Percentiles rank a stretch among this genome's conserved stretches.
Evolutionary conservation across 768 basidiomycete species (phyloP).

Genomic region (Amanita rubescens): DNA sequence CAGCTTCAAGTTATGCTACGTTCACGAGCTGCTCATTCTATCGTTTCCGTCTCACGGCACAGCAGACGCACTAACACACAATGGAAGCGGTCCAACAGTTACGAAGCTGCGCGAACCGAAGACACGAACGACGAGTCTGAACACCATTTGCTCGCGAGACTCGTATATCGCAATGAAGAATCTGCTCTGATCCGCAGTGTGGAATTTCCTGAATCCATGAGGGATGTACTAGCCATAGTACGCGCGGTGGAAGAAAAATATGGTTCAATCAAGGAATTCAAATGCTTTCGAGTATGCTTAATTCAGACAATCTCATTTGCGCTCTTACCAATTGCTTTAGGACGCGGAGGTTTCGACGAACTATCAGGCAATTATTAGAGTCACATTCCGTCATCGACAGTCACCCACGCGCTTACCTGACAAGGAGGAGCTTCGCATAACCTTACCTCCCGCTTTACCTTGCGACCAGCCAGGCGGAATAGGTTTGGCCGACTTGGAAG

Average conservation of each 20-base stretch:
- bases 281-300: constrained; percentile 31
- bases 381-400: constrained; percentile 38
- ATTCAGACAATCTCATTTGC: background rate
- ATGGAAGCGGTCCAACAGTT: background rate
- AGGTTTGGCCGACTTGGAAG: constrained; percentile 29
- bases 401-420: constrained; percentile 31
- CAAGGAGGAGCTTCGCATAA: constrained; percentile 16
- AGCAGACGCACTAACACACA: background rate
- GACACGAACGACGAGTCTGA: background rate
- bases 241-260: constrained; percentile 50
- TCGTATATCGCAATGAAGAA: background rate
- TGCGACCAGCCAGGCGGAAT: constrained; percentile 22
- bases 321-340: constrained; percentile 20
- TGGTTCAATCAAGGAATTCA: constrained; percentile 39
- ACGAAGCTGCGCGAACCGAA: background rate
- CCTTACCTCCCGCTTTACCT: constrained; percentile 18
- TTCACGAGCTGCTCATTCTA: constrained; percentile 1
- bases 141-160: background rate
- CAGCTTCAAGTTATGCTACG: background rate
- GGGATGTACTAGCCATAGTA: constrained; percentile 44
- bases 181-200: constrained; percentile 35
- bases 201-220: constrained; percentile 34
- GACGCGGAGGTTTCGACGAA: constrained; percentile 37
- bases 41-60: background rate
- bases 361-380: constrained; percentile 36